Percentiles rank a stretch among this genome's conserved stretches.
phyloP scores from a whole-genome alignment of 2,329 filamentous ascomycete species.

The Cercospora canescens region DNA sequence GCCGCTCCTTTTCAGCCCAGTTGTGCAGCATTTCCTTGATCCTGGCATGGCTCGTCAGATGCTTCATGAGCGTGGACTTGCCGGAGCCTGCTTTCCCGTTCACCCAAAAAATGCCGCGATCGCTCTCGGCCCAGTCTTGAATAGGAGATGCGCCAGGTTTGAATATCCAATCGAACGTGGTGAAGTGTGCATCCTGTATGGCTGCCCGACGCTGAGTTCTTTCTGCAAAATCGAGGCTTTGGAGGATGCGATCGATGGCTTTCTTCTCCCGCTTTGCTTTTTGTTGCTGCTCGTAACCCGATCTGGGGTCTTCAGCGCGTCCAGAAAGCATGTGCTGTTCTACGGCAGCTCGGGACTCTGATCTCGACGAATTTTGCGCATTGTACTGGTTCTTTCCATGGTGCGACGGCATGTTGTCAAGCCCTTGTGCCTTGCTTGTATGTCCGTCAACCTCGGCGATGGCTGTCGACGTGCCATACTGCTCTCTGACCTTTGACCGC shows the following conservation, averaged over 20 bases:
- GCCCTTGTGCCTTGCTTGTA: not conserved
- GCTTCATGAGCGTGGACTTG: slow-evolving; percentile 23
- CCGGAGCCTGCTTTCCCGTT: slow-evolving; percentile 25
- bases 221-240: not conserved
- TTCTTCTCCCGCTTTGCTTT: not conserved
- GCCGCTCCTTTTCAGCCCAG: slow-evolving; percentile 7
- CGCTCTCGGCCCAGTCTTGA: not conserved
- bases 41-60: not conserved
- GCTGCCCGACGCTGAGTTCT: not conserved
- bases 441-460: not conserved
- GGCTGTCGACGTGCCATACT: not conserved
- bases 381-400: not conserved
- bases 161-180: not conserved
- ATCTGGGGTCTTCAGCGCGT: not conserved
- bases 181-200: not conserved
- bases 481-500: not conserved
- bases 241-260: not conserved
- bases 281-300: not conserved
- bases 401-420: not conserved
- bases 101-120: slow-evolving; percentile 21
- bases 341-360: not conserved
- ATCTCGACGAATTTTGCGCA: not conserved
- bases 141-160: not conserved
- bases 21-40: not conserved
- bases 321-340: not conserved